Conservation (phyloP, 257 asterid genomes). For the Nicotiana knightiana region DNA sequence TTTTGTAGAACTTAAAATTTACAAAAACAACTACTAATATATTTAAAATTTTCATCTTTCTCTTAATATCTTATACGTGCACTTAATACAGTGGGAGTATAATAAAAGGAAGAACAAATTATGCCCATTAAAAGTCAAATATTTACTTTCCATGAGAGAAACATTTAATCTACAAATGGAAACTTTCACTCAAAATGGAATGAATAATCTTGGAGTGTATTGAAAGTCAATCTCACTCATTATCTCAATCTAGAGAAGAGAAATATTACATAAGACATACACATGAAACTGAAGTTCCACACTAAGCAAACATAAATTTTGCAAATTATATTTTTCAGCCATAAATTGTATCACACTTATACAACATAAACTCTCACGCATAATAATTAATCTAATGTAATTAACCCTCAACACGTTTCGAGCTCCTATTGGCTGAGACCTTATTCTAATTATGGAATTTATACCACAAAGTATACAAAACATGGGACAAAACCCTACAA, state of each 20-base stretch:
- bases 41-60: not conserved
- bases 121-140: not conserved
- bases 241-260: not conserved
- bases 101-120: not conserved
- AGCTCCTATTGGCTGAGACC: not conserved
- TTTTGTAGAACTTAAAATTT: no score
- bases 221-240: constrained; percentile 9
- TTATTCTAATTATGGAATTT: not conserved
- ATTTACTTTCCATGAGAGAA: not conserved
- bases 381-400: not conserved
- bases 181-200: not conserved
- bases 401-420: not conserved
- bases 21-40: no score
- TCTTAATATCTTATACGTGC: not conserved
- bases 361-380: constrained; percentile 10
- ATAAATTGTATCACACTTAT: not conserved
- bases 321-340: not conserved
- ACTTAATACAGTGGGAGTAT: not conserved
- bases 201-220: not conserved
- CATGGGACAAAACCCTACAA: not conserved
- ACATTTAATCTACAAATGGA: not conserved
- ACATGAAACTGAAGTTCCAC: constrained; percentile 9
- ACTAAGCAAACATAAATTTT: not conserved
- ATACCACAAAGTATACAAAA: not conserved
- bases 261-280: not conserved